Evolutionary conservation across 106 monocot genomes (phyloP), one percentile per base, ranked within the genome.

Genomic region (Acorus calamus): DNA sequence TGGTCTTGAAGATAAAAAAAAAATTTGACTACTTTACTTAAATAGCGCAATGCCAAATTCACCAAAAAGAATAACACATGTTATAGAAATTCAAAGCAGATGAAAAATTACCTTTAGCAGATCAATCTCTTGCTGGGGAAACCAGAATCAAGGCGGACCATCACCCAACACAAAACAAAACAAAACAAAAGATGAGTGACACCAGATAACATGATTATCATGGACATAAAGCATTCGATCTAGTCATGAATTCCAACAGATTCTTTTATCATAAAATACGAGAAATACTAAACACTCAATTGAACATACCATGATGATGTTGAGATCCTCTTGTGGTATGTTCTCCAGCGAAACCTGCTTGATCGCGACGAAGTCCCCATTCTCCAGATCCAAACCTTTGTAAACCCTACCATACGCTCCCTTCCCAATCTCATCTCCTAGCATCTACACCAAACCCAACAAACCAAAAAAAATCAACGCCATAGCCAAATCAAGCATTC

Each of bases 261-360:
- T 28, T 28, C 28, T 28, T 28, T 28, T 0, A 28, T 28, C 28
- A 28, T 28, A 28, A 28, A 28, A 28, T 28, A 28, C 28, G 28
- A 28, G 28, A 28, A 28, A 28, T 28, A 28, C 28, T 28, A 28
- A 28, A 28, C 28, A 28, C 28, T 28, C 28, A 48, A 55, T 12
- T 60, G 8, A 14, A 14, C 69, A 6, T 73, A 98, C 96, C 96
- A 91, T 98, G 42, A 98, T 98, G 52, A 91, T 98, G 69, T 81
- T 98, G 66, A 98, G 96, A 72, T 98, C 96, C 72, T 98, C 91
- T 55, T 91, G 87, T 2, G 96, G 85, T 11, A 98, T 98, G 56
- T 96, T 96, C 74, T 96, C 96, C 76, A 96, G 63, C 0, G 96
- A 96, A 47, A 96, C 91, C 85, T 96, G 96, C 82, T 96, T 96